Base-by-base conservation (phyloP, 2,329 filamentous ascomycete genomes). In the Monosporascus sp. region DNA sequence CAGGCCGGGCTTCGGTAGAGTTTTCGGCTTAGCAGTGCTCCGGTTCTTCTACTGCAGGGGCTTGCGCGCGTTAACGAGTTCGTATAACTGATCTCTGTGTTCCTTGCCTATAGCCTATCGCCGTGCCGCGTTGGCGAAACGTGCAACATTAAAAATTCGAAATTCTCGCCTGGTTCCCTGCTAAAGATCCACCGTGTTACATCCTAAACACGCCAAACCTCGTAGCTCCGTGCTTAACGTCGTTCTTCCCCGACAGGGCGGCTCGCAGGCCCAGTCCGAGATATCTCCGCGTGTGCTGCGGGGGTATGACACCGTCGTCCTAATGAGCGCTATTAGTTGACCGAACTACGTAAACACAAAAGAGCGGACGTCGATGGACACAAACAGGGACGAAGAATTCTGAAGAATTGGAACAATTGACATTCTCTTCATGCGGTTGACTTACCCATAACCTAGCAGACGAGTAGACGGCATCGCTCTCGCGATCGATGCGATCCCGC, bases 391-490 rank as follows among this genome's bases (percentile, higher is more conserved):
- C 9, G 22, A 59, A 15, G 37, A 27, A 5, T 22, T 58, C 25
- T 24, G 31, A 34, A 34, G 11, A 5, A 1, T 11, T 34, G 9
- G 11, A 34, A 34, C 1, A 5, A 5, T 5, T 11, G 9, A 11
- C 31, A 34, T 34, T 34, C 31, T 34, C 31, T 14, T 34, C 31
- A 34, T 34, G 31, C 11, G 31, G 31, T 31, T n/a, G 39, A 74
- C 78, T 71, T 61, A 81, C 93, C 94, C 94, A 99, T 62, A 97
- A 72, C 57, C 93, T 81, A 5, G 94, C 93, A 34, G 86, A 90
- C 1, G 90, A 94, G 70, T 91, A 97, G 1, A 88, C 84, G 1
- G 90, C 90, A 62, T 96, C 89, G 51, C 89, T 96, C 75, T 97
- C 93, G 49, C 80, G 79, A 67, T 97, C 93, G 62, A 99, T 97